These are phyloP conservation scores for Cyclanthera cordifolia DNA, from an alignment of 306 rosid species.

Conservation along the genomic window DNA sequence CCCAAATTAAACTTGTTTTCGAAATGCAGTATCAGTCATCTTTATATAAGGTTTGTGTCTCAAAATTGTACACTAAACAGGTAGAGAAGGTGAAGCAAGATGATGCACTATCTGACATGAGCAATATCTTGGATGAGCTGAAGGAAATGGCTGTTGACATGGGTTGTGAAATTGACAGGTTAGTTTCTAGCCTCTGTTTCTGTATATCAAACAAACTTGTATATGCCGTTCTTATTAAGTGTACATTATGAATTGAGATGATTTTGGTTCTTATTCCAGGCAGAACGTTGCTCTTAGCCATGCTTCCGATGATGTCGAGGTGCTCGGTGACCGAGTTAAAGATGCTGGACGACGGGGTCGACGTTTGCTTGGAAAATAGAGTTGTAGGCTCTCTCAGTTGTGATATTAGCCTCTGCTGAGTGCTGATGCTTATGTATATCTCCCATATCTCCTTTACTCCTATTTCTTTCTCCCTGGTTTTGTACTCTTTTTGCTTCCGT, in stretches of 20 bases:
- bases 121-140: slow-evolving; percentile 72
- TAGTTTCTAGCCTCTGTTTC: slow-evolving; percentile 14
- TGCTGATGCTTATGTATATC: slow-evolving; percentile 9
- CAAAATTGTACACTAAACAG: slow-evolving; percentile 29
- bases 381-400: slow-evolving; percentile 5
- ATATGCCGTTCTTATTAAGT: background rate
- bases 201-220: background rate
- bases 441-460: background rate
- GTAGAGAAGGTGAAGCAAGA: slow-evolving; percentile 76
- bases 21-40: background rate
- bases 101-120: slow-evolving; percentile 67
- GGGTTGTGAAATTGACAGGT: slow-evolving; percentile 90
- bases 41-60: background rate
- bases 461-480: background rate
- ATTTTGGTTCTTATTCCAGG: slow-evolving; percentile 33
- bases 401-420: no score
- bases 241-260: background rate
- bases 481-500: background rate
- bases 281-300: slow-evolving; percentile 45
- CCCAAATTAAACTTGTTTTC: background rate
- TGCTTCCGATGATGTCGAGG: slow-evolving; percentile 52
- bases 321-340: slow-evolving; percentile 43
- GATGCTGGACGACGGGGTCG: slow-evolving; percentile 64
- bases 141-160: slow-evolving; percentile 93
- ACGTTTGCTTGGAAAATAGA: slow-evolving; percentile 64